phyloP scores from a whole-genome alignment of 1,284 basidiomycete genomes.

The Sporisorium sorghi region DNA sequence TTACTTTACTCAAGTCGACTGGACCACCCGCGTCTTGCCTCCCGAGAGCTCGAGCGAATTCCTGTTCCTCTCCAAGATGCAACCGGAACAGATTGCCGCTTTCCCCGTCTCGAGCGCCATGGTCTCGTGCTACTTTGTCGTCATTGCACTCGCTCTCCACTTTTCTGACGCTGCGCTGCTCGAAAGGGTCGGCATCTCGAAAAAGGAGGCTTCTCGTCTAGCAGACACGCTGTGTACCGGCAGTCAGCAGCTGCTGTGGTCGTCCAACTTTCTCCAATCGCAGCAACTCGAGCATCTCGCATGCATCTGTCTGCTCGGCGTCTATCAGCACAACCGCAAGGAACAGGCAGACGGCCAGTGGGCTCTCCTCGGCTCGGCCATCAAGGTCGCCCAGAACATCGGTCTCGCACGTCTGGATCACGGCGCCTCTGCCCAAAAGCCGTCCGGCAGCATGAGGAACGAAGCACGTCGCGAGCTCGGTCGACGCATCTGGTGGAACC shows the following conservation, averaged over 20 bases:
- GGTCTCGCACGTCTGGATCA: conserved; percentile 46
- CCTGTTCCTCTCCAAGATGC: conserved; percentile 40
- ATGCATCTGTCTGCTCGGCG: conserved; percentile 60
- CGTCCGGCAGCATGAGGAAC: conserved; percentile 34
- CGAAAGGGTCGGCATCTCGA: conserved; percentile 42
- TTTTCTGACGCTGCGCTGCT: conserved; percentile 45
- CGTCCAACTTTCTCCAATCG: conserved; percentile 60
- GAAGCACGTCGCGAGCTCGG: conserved; percentile 59
- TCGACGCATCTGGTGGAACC: conserved; percentile 65
- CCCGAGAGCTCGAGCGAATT: conserved; percentile 30
- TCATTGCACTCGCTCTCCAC: conserved; percentile 62
- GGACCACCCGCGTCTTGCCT: conserved; percentile 55
- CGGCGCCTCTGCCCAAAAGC: conserved; percentile 16
- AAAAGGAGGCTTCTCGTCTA: conserved; percentile 40
- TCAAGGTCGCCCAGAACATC: conserved; percentile 57
- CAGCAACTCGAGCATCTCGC: conserved; percentile 64
- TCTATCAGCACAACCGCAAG: conserved; percentile 65
- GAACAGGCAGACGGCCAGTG: conserved; percentile 63
- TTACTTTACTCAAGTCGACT: conserved; percentile 63
- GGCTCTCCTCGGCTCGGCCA: conserved; percentile 61
- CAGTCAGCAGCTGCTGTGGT: conserved; percentile 58
- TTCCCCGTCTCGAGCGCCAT: conserved; percentile 53
- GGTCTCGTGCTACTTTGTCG: conserved; percentile 62
- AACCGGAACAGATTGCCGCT: conserved; percentile 49
- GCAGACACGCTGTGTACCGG: conserved; percentile 59